Percentiles rank a stretch among this genome's conserved stretches.
phyloP scores from a whole-genome alignment of 495 filamentous ascomycete genomes.

The Podospora bellae-mahoneyi region DNA sequence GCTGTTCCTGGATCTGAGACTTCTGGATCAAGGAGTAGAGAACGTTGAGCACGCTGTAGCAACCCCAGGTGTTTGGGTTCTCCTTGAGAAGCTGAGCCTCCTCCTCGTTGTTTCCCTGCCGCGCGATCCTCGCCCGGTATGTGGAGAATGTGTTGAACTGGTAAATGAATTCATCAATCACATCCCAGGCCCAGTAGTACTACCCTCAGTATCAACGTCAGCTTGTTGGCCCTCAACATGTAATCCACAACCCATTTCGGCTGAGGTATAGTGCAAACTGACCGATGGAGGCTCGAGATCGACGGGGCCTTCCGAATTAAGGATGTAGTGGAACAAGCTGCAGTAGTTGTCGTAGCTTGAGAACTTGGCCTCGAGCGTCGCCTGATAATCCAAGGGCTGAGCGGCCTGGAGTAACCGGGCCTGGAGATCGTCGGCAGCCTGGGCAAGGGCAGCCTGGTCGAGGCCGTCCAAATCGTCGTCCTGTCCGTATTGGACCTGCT shows the following conservation, averaged over 20 bases:
- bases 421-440: conserved; percentile 77
- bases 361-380: conserved; percentile 91
- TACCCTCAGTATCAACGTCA: conserved; percentile 34
- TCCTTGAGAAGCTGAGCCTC: conserved; percentile 88
- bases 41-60: conserved; percentile 98
- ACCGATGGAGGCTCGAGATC: conserved; percentile 95
- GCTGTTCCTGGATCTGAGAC: conserved; percentile 95
- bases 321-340: conserved; percentile 96
- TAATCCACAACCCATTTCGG: not conserved
- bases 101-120: conserved; percentile 79
- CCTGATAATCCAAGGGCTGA: conserved; percentile 91
- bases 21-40: conserved; percentile 98
- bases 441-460: conserved; percentile 55
- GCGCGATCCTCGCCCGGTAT: conserved; percentile 86
- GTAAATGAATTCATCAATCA: conserved; percentile 99
- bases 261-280: conserved; percentile 37
- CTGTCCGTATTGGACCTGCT: conserved; percentile 74
- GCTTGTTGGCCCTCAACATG: not conserved
- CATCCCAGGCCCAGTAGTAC: conserved; percentile 99
- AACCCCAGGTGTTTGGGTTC: conserved; percentile 98
- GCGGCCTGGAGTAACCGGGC: conserved; percentile 84
- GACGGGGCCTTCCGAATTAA: conserved; percentile 97
- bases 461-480: conserved; percentile 79
- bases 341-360: conserved; percentile 99
- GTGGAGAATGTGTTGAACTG: conserved; percentile 99